phyloP scores from a whole-genome alignment of 2,329 filamentous ascomycete species.

The Colletotrichum theobromicola region DNA sequence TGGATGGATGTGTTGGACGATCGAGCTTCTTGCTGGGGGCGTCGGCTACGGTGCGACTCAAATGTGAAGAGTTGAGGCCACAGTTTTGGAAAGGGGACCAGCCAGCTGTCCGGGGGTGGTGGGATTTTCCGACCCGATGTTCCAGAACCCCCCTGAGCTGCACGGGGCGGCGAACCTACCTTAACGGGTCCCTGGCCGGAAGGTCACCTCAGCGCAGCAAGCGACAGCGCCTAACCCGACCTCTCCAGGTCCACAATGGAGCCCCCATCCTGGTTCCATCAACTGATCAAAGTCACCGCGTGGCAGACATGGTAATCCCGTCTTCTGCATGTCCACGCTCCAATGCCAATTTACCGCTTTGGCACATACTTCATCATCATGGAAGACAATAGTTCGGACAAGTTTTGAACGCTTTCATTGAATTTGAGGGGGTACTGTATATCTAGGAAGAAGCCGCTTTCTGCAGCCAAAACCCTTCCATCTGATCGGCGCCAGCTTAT shows the following conservation, averaged over 20 bases:
- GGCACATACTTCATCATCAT: background rate
- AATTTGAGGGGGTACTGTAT: slow-evolving; percentile 18
- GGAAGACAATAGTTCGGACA: background rate
- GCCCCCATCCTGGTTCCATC: background rate
- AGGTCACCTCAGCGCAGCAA: background rate
- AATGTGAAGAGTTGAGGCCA: slow-evolving; percentile 45
- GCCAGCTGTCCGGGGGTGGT: slow-evolving; percentile 26
- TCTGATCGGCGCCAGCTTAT: slow-evolving; percentile 13
- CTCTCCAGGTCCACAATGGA: background rate
- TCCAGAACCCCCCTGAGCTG: background rate
- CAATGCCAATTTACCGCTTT: background rate
- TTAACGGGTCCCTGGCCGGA: slow-evolving; percentile 1
- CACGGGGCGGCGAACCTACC: slow-evolving; percentile 18
- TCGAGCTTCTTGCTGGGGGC: background rate
- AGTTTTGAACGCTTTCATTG: slow-evolving; percentile 6
- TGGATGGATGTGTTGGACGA: slow-evolving; percentile 11
- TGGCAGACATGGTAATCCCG: slow-evolving; percentile 19
- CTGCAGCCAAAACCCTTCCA: slow-evolving; percentile 1
- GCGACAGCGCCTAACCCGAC: background rate
- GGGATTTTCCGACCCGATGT: slow-evolving; percentile 22
- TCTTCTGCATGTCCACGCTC: background rate
- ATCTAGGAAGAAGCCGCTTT: slow-evolving; percentile 15
- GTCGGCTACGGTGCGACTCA: slow-evolving; percentile 20
- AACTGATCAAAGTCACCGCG: background rate
- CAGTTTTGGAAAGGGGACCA: slow-evolving; percentile 42